Evolutionary conservation across 345 rosid genomes (phyloP).

Genomic region (Citrus inodora): DNA sequence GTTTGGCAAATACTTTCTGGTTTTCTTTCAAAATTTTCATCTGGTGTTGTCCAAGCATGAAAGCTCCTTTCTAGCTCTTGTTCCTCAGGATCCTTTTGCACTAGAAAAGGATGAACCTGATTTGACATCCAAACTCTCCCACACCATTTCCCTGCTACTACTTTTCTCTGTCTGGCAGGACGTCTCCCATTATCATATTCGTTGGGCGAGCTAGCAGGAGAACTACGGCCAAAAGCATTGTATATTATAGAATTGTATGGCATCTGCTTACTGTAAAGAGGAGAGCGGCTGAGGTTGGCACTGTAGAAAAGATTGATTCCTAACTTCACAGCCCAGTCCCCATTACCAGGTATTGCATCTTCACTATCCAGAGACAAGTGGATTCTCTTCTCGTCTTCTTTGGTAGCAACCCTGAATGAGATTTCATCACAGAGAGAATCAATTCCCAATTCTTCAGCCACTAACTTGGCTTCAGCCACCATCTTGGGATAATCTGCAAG

Average conservation of each 20-base stretch:
- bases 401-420: constrained; percentile 52
- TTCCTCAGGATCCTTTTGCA: constrained; percentile 46
- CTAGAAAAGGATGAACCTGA: constrained; percentile 84
- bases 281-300: constrained; percentile 72
- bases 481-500: constrained; percentile 85
- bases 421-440: constrained; percentile 56
- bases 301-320: constrained; percentile 89
- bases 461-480: constrained; percentile 73
- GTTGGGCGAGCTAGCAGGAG: constrained; percentile 49
- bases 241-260: constrained; percentile 85
- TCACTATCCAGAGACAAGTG: constrained; percentile 67
- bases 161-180: constrained; percentile 59
- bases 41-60: constrained; percentile 29
- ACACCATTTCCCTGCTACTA: constrained; percentile 96
- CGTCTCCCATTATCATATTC: constrained; percentile 48
- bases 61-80: constrained; percentile 53
- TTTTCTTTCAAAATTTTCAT: constrained; percentile 49
- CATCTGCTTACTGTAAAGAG: constrained; percentile 95
- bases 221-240: constrained; percentile 73
- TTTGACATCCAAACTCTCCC: constrained; percentile 98
- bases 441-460: constrained; percentile 72
- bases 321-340: constrained; percentile 93
- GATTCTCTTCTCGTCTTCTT: constrained; percentile 69
- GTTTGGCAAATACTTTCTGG: constrained; percentile 29
- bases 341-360: constrained; percentile 74